These are phyloP conservation scores for Thielaviopsis musarum DNA, from an alignment of 2,329 filamentous ascomycete species.

Conservation along the genomic window DNA sequence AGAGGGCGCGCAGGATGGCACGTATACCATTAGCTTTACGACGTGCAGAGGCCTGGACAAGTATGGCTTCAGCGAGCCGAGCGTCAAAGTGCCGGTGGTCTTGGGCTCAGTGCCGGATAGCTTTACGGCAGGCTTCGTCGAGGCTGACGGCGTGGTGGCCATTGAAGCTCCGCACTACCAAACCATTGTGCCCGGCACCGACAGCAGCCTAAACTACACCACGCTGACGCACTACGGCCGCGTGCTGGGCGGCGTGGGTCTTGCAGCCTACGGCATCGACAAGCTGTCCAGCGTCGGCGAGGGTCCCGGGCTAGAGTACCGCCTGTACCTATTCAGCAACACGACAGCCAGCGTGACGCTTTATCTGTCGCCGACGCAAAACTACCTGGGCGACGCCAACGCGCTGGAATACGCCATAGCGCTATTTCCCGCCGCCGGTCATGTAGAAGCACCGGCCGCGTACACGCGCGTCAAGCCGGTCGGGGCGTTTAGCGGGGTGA, in stretches of 20 bases:
- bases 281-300: slow-evolving; percentile 28
- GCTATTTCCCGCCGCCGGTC: slow-evolving; percentile 23
- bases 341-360: slow-evolving; percentile 27
- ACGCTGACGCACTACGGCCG: slow-evolving; percentile 38
- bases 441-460: slow-evolving; percentile 15
- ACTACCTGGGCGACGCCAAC: slow-evolving; percentile 32
- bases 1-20: slow-evolving; percentile 20
- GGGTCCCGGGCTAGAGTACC: slow-evolving; percentile 41
- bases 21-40: slow-evolving; percentile 35
- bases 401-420: slow-evolving; percentile 35
- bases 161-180: slow-evolving; percentile 38
- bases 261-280: slow-evolving; percentile 34
- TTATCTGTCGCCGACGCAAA: slow-evolving; percentile 34
- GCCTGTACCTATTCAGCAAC: slow-evolving; percentile 42
- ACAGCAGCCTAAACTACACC: slow-evolving; percentile 27
- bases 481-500: slow-evolving; percentile 23
- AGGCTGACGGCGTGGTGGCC: slow-evolving; percentile 39
- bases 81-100: slow-evolving; percentile 37
- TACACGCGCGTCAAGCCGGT: slow-evolving; percentile 25
- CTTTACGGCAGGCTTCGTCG: slow-evolving; percentile 43
- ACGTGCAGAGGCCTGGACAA: slow-evolving; percentile 28
- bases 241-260: slow-evolving; percentile 38
- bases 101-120: slow-evolving; percentile 29
- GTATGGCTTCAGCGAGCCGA: slow-evolving; percentile 24
- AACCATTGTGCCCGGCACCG: slow-evolving; percentile 20